Evolutionary conservation across 2,329 filamentous ascomycete species (phyloP).

Genomic region (Nemania sp.): DNA sequence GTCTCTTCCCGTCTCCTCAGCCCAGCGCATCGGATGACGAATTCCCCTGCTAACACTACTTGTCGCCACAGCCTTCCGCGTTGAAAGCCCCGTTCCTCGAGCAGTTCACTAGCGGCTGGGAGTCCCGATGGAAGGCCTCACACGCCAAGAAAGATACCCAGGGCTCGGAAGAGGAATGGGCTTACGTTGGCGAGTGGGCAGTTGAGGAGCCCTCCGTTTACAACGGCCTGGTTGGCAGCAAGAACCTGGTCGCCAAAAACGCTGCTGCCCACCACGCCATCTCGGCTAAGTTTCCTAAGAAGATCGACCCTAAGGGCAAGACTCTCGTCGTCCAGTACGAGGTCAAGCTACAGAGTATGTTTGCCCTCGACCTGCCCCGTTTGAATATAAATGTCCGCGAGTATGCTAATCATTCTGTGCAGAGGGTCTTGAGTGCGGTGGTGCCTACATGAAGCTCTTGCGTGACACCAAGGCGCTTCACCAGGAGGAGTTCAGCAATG

Average conservation of each 20-base stretch:
- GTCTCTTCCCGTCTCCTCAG: constrained; percentile 43
- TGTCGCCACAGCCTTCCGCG: constrained; percentile 68
- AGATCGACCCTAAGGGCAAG: constrained; percentile 96
- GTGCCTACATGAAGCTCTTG: constrained; percentile 98
- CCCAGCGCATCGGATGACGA: neutral
- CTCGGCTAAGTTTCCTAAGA: constrained; percentile 96
- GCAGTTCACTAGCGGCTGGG: constrained; percentile 98
- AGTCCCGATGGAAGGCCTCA: constrained; percentile 88
- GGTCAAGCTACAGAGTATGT: constrained; percentile 96
- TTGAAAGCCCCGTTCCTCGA: constrained; percentile 95
- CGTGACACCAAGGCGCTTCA: constrained; percentile 97
- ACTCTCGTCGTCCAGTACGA: constrained; percentile 98
- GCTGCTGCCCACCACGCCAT: constrained; percentile 98
- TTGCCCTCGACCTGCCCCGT: constrained; percentile 1
- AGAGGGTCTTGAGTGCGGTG: constrained; percentile 97
- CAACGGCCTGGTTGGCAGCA: constrained; percentile 93
- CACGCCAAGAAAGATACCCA: constrained; percentile 90
- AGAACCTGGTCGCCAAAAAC: constrained; percentile 98
- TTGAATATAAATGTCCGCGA: too few relatives aligned
- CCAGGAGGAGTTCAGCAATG: constrained; percentile 96
- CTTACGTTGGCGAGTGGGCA: constrained; percentile 93
- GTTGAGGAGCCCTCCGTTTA: constrained; percentile 91
- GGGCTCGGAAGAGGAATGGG: constrained; percentile 91
- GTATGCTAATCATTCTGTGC: constrained; percentile 37
- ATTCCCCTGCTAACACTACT: constrained; percentile 17